Conservation (phyloP, 371 early-diverging fungal genomes). For the Cokeromyces recurvatus region DNA sequence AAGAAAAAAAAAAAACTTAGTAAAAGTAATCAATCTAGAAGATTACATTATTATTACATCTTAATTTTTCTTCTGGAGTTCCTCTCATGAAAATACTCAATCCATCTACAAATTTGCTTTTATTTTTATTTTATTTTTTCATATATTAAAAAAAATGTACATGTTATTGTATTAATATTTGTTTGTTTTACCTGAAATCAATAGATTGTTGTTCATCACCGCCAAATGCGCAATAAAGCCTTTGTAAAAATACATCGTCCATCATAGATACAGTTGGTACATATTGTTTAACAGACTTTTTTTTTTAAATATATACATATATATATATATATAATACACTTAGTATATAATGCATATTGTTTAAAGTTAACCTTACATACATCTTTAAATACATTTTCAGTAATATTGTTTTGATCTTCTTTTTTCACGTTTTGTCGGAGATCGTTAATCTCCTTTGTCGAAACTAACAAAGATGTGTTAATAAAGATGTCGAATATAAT, state of each 20-base stretch:
- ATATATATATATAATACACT: background rate
- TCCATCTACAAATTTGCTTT: slow-evolving; percentile 72
- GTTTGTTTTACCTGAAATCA: slow-evolving; percentile 49
- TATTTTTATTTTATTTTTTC: too few relatives aligned
- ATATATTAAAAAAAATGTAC: too few relatives aligned
- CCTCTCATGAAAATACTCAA: slow-evolving; percentile 78
- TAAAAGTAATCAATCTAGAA: too few relatives aligned
- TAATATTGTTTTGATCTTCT: slow-evolving; percentile 48
- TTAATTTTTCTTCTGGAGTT: slow-evolving; percentile 73
- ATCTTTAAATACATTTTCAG: slow-evolving; percentile 71
- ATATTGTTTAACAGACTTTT: slow-evolving; percentile 38
- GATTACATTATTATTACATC: slow-evolving; percentile 42
- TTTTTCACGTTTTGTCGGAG: slow-evolving; percentile 61
- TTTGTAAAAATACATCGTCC: slow-evolving; percentile 72
- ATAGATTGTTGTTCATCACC: slow-evolving; percentile 60
- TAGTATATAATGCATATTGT: background rate
- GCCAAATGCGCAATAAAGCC: slow-evolving; percentile 74
- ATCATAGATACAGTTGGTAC: slow-evolving; percentile 51
- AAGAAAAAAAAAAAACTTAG: too few relatives aligned
- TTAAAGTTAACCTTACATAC: slow-evolving; percentile 28
- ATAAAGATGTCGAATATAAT: background rate
- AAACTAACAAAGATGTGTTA: background rate
- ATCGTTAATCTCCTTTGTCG: slow-evolving; percentile 61
- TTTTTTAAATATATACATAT: background rate
- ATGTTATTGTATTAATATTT: too few relatives aligned